phyloP scores from a whole-genome alignment of 768 basidiomycete genomes.

The Rhizopogon vinicolor region DNA sequence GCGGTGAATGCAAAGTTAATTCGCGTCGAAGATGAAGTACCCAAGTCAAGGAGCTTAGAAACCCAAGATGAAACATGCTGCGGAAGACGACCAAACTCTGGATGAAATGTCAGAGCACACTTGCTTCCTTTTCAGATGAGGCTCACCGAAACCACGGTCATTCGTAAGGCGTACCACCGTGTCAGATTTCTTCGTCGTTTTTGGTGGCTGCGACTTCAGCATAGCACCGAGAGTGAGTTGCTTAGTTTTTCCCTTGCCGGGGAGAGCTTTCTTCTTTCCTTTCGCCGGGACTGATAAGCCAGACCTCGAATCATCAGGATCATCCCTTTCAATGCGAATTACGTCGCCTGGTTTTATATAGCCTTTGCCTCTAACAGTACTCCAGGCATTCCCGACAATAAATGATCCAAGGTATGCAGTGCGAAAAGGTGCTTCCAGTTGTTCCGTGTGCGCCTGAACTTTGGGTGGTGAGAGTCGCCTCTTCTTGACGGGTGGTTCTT shows the following conservation, averaged over 20 bases:
- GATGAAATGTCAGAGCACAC: neutral
- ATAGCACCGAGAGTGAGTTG: constrained; percentile 64
- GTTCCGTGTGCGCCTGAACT: neutral
- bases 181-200: constrained; percentile 45
- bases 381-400: constrained; percentile 72
- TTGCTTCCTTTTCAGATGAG: neutral
- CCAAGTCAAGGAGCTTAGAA: constrained; percentile 66
- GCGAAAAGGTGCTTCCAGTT: neutral
- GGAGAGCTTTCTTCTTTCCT: constrained; percentile 28
- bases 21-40: constrained; percentile 27
- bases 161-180: constrained; percentile 67
- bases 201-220: constrained; percentile 53
- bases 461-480: constrained; percentile 38
- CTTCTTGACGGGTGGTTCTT: constrained; percentile 40
- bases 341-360: constrained; percentile 65
- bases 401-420: constrained; percentile 59
- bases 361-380: constrained; percentile 68
- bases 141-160: constrained; percentile 57
- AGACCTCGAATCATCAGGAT: constrained; percentile 25
- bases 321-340: constrained; percentile 54
- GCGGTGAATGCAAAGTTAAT: neutral
- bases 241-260: constrained; percentile 42
- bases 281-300: constrained; percentile 24
- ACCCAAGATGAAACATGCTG: constrained; percentile 71
- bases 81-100: constrained; percentile 77